Percentiles rank a stretch among this genome's conserved stretches.
These are phyloP conservation scores for Crataegus laevigata DNA, from an alignment of 306 rosid genomes.

Conservation along the genomic window DNA sequence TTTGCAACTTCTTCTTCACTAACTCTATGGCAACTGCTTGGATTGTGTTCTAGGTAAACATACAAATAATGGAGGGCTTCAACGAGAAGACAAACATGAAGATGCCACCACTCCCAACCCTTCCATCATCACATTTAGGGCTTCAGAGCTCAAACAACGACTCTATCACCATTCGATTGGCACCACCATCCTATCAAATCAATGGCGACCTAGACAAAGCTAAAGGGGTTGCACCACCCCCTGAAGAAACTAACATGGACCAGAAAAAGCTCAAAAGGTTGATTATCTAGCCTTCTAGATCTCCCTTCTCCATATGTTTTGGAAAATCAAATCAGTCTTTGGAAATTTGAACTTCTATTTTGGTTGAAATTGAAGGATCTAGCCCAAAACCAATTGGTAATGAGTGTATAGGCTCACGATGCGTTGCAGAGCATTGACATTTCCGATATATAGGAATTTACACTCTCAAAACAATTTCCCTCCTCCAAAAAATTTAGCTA, in stretches of 20 bases:
- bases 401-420: neutral
- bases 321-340: neutral
- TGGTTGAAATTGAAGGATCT: neutral
- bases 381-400: neutral
- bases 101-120: neutral
- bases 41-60: neutral
- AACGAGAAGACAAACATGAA: neutral
- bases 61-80: neutral
- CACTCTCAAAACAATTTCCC: neutral
- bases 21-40: neutral
- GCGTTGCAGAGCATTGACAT: neutral
- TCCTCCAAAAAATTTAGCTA: neutral
- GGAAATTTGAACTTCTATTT: neutral
- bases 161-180: neutral
- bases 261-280: constrained; percentile 3
- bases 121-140: neutral
- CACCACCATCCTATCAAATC: neutral
- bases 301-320: neutral
- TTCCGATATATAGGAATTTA: neutral
- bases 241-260: neutral
- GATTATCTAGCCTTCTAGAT: neutral
- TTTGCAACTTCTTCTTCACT: neutral
- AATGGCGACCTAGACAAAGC: neutral
- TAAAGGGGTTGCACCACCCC: neutral
- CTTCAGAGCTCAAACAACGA: neutral